phyloP scores from a whole-genome alignment of 345 rosid species.

The Arabis alpina region DNA sequence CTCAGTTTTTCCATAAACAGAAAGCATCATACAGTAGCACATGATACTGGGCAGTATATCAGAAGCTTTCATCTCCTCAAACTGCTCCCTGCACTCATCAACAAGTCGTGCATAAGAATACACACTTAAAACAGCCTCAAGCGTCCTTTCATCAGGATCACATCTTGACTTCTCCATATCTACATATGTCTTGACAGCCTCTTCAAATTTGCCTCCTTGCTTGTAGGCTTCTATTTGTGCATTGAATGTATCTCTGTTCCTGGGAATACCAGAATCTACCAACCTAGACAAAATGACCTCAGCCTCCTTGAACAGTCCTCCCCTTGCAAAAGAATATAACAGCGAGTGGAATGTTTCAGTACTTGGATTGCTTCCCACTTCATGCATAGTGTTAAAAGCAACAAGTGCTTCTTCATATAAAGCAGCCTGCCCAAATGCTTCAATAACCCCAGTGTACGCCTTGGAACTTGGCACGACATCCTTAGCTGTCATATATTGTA shows the following conservation, averaged over 20 bases:
- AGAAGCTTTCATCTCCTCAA: slow-evolving; percentile 79
- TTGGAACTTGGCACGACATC: slow-evolving; percentile 81
- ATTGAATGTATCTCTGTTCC: slow-evolving; percentile 79
- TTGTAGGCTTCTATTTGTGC: slow-evolving; percentile 86
- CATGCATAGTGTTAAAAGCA: slow-evolving; percentile 86
- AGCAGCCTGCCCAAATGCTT: slow-evolving; percentile 92
- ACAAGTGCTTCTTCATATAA: slow-evolving; percentile 89
- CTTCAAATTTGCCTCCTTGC: slow-evolving; percentile 93
- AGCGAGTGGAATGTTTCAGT: slow-evolving; percentile 82
- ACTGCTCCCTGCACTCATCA: slow-evolving; percentile 93
- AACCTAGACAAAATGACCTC: slow-evolving; percentile 65
- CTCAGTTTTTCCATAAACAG: slow-evolving; percentile 80
- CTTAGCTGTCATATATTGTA: slow-evolving; percentile 76
- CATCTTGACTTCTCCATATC: slow-evolving; percentile 88
- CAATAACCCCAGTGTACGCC: slow-evolving; percentile 81
- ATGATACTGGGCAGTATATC: slow-evolving; percentile 84
- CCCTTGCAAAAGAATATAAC: slow-evolving; percentile 79
- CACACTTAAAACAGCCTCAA: slow-evolving; percentile 87
- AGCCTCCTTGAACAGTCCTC: slow-evolving; percentile 82
- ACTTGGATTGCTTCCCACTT: slow-evolving; percentile 76
- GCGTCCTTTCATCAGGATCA: slow-evolving; percentile 83
- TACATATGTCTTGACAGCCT: slow-evolving; percentile 84
- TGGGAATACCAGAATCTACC: slow-evolving; percentile 65
- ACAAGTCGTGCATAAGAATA: slow-evolving; percentile 83
- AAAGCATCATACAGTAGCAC: slow-evolving; percentile 94